Percentiles rank a stretch among this genome's conserved stretches.
Evolutionary conservation across 2,329 filamentous ascomycete genomes (phyloP).

Genomic region (Penicillium decumbens): DNA sequence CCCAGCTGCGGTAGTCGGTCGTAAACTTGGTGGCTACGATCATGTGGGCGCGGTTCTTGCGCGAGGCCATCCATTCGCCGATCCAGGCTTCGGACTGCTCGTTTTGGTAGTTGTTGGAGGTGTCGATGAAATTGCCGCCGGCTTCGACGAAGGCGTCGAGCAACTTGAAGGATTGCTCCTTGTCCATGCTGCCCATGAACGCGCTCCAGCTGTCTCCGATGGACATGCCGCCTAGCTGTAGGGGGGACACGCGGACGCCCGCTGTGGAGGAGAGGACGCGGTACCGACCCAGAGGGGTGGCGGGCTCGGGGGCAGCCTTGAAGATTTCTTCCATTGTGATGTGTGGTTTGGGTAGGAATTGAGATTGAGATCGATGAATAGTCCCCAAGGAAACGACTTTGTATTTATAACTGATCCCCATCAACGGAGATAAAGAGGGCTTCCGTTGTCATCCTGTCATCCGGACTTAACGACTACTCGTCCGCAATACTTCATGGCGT

Average conservation of each 20-base stretch:
- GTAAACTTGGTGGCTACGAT: conserved; percentile 70
- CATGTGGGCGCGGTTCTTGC: conserved; percentile 62
- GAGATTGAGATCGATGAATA: background rate
- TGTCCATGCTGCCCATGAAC: conserved; percentile 61
- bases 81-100: conserved; percentile 63
- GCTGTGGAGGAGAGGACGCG: conserved; percentile 63
- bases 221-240: conserved; percentile 45
- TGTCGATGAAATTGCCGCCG: conserved; percentile 72
- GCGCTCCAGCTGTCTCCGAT: conserved; percentile 42
- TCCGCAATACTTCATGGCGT: background rate
- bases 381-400: background rate
- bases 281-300: conserved; percentile 60
- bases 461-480: conserved; percentile 1
- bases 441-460: conserved; percentile 2
- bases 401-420: background rate
- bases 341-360: background rate
- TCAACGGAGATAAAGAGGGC: background rate
- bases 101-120: conserved; percentile 63
- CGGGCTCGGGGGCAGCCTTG: conserved; percentile 47
- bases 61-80: conserved; percentile 65
- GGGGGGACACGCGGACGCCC: conserved; percentile 61
- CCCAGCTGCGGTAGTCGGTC: conserved; percentile 48
- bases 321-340: conserved; percentile 29
- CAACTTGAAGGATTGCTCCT: conserved; percentile 58
- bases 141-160: conserved; percentile 62